These are phyloP conservation scores for Aspergillus thermomutatus DNA, from an alignment of 2,329 filamentous ascomycete genomes.

Conservation along the genomic window DNA sequence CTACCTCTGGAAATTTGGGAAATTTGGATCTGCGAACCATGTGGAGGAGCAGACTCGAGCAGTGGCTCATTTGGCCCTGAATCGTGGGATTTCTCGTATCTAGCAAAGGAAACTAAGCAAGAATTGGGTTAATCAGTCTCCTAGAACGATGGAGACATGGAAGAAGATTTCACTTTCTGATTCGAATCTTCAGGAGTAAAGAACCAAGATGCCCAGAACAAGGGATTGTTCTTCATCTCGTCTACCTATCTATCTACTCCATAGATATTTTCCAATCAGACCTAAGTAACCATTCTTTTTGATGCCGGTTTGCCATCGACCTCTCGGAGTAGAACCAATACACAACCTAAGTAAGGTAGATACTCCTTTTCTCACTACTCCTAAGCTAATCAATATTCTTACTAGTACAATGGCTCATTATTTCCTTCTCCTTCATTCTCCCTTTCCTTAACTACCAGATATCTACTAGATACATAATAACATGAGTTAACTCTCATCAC, in stretches of 20 bases:
- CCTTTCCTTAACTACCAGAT: neutral
- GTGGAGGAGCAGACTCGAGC: slow-evolving; percentile 8
- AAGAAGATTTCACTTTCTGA: neutral
- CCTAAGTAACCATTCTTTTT: neutral
- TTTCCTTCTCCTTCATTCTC: neutral
- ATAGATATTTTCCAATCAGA: neutral
- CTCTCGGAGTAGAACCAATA: neutral
- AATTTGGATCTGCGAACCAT: slow-evolving; percentile 28
- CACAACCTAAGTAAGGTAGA: slow-evolving; percentile 1
- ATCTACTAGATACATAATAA: neutral
- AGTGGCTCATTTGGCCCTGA: neutral
- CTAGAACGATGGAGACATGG: neutral
- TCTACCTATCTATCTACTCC: neutral
- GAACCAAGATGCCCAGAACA: neutral
- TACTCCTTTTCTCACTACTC: slow-evolving; percentile 1
- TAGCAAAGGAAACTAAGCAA: slow-evolving; percentile 8
- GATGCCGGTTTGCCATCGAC: neutral
- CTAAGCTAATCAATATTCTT: neutral
- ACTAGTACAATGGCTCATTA: neutral
- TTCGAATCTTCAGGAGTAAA: neutral
- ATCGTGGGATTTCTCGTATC: slow-evolving; percentile 3
- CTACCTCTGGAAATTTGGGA: slow-evolving; percentile 20
- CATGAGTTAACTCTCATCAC: neutral
- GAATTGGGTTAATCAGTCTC: slow-evolving; percentile 3
- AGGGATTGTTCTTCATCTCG: neutral